Evolutionary conservation across 2,329 filamentous ascomycete genomes (phyloP), one percentile per base, ranked within the genome.

Genomic region (Cordyceps fumosorosea): DNA sequence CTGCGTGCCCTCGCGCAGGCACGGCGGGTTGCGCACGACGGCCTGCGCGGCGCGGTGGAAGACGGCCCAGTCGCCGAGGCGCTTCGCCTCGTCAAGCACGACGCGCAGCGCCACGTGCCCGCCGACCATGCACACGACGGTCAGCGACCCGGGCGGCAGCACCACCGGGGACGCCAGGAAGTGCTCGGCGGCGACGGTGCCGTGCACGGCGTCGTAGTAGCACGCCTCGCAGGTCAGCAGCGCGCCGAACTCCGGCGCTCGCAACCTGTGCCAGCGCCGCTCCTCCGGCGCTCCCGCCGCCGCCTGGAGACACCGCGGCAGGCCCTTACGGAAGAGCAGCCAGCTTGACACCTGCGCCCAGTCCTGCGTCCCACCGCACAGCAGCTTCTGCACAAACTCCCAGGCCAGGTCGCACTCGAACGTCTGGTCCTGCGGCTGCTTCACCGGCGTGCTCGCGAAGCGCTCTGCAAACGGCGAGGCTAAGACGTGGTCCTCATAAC

Each of bases 181-280:
- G 34, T 63, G 56, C 22, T 44, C 56, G 10, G 42, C 20, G n/a
- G 56, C 56, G 14, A 60, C 20, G 5, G 51, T 32, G 7, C 26
- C 26, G 20, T 55, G 55, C 1, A 55, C 56, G 12, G 37, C 16
- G 29, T 63, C 51, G 18, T 63, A 63, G n/a, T 63, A 56, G 51
- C 51, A 56, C 7, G 56, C 42, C 11, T 56, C 52, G n/a, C 51
- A 60, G 6, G 56, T 37, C 32, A 44, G 50, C n/a, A 63, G 24
- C 5, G 24, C 16, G 20, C 24, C 51, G 44, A 52, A 51, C 22
- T 60, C 45, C 2, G 51, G 51, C 6, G 34, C 29, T 4, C 44
- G 52, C 20, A 63, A 24, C 22, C 45, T 60, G 48, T 55, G 34
- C 62, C 62, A 63, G 3, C 20, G 14, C 2, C 34, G 42, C 29